Percentiles rank a stretch among this genome's conserved stretches.
Evolutionary conservation across 176 grass and related monocot genomes (phyloP).

Genomic region (Raddia distichophylla): DNA sequence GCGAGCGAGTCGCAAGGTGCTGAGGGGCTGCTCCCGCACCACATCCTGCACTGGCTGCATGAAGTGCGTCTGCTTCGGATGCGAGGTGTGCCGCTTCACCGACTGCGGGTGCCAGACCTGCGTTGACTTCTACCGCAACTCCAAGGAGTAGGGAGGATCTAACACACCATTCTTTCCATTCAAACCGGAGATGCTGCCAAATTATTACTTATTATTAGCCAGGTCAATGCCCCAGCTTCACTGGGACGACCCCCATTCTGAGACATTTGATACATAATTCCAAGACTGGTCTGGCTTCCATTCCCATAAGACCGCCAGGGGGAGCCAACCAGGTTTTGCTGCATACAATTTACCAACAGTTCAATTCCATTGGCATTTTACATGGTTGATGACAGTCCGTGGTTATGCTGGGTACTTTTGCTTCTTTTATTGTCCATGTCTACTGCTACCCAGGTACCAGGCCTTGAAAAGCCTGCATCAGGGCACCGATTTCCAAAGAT

Average conservation of each 20-base stretch:
- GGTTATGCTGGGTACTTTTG: neutral
- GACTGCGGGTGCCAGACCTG: constrained; percentile 95
- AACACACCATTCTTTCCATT: constrained; percentile 44
- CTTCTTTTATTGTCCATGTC: neutral
- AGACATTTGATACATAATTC: neutral
- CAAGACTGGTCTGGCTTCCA: constrained; percentile 30
- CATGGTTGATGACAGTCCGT: neutral
- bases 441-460: too few species aligned
- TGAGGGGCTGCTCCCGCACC: constrained; percentile 66
- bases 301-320: neutral
- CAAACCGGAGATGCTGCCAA: neutral
- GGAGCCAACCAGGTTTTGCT: constrained; percentile 23
- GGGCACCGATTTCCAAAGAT: too few species aligned
- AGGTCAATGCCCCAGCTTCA: neutral
- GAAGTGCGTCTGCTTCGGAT: constrained; percentile 95
- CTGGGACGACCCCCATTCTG: neutral
- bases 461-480: neutral
- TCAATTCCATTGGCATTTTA: constrained; percentile 11
- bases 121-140: constrained; percentile 81
- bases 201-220: neutral
- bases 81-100: constrained; percentile 83
- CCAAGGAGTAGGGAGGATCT: constrained; percentile 32
- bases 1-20: constrained; percentile 83
- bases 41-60: constrained; percentile 83
- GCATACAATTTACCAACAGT: neutral